Percentiles rank a stretch among this genome's conserved stretches.
These are phyloP conservation scores for Colletotrichum chrysophilum DNA, from an alignment of 2,329 filamentous ascomycete genomes.

Conservation along the genomic window DNA sequence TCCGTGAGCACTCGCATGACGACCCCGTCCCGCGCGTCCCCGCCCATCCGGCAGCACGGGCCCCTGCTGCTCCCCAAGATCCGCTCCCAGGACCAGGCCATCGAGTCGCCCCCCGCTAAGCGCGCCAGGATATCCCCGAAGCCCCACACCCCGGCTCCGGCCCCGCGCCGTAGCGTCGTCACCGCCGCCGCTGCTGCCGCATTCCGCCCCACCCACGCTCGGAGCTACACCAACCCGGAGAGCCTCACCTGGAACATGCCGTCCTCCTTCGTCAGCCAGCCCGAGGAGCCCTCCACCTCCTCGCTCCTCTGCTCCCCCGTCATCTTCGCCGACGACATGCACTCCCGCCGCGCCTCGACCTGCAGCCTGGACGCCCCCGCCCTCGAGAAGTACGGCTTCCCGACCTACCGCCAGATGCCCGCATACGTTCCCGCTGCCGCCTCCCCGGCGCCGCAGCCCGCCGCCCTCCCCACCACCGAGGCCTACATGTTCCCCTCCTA, in stretches of 20 bases:
- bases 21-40: constrained; percentile 68
- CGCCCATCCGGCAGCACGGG: constrained; percentile 79
- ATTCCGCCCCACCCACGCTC: constrained; percentile 53
- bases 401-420: constrained; percentile 82
- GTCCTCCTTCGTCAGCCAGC: constrained; percentile 33
- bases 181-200: constrained; percentile 28
- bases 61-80: constrained; percentile 86
- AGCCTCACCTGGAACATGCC: constrained; percentile 45
- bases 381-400: constrained; percentile 77
- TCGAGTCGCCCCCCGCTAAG: constrained; percentile 60
- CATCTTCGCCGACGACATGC: constrained; percentile 54
- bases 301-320: constrained; percentile 73
- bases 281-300: constrained; percentile 31
- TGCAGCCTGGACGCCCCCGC: constrained; percentile 71
- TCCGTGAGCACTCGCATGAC: constrained; percentile 72
- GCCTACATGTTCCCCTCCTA: constrained; percentile 54
- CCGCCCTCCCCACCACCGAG: constrained; percentile 36
- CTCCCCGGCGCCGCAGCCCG: neutral
- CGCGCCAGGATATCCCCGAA: constrained; percentile 61
- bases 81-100: constrained; percentile 80
- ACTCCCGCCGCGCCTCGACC: constrained; percentile 65
- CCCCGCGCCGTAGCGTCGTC: constrained; percentile 23
- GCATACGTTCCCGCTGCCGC: constrained; percentile 47
- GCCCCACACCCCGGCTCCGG: constrained; percentile 30
- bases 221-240: constrained; percentile 69